phyloP scores from a whole-genome alignment of 148 eudicot species.

The Chenopodium berlandieri region DNA sequence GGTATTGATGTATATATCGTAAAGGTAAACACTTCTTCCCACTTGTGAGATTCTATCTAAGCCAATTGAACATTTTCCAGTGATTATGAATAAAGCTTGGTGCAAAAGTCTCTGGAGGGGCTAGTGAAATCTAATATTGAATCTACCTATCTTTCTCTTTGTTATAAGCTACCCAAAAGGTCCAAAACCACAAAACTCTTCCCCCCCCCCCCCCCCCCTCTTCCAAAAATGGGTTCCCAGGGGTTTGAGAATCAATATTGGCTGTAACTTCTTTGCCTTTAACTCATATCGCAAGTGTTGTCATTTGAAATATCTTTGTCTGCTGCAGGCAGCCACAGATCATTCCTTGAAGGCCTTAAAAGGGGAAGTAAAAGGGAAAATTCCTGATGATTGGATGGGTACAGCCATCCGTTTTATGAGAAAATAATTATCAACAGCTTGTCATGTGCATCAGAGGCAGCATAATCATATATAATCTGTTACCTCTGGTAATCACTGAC shows the following conservation, averaged over 20 bases:
- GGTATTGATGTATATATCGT: constrained; percentile 93
- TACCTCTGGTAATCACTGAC: neutral
- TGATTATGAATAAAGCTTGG: too few species aligned
- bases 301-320: neutral
- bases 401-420: constrained; percentile 68
- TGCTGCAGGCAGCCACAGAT: constrained; percentile 82
- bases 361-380: constrained; percentile 44
- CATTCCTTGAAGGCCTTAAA: constrained; percentile 72
- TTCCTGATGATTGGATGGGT: constrained; percentile 84
- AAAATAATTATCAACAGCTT: constrained; percentile 15
- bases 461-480: neutral
- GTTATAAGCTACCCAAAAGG: neutral
- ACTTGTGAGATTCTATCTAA: neutral
- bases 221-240: neutral
- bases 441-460: neutral
- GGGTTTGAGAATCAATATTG: neutral
- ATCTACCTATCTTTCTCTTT: neutral
- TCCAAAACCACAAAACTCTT: too few species aligned
- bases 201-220: neutral
- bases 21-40: constrained; percentile 43
- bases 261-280: neutral
- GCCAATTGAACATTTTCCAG: too few species aligned
- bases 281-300: neutral
- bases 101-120: neutral
- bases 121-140: neutral